phyloP scores from a whole-genome alignment of 2,329 filamentous ascomycete species.

The Diaporthe sp. region DNA sequence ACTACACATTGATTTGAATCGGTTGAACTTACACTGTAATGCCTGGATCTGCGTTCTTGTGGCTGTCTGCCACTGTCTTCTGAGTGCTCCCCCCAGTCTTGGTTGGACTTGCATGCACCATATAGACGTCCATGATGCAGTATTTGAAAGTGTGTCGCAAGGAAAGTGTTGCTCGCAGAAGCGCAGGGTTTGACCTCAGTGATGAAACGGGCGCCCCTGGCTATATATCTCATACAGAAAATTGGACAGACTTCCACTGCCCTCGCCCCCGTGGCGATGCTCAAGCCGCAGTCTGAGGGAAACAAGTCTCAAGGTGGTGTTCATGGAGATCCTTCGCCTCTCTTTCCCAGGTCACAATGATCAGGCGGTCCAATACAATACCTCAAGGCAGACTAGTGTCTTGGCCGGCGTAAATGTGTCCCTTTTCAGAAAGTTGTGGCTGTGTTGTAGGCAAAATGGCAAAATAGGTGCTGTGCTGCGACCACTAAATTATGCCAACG shows the following conservation, averaged over 20 bases:
- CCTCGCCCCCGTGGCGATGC: constrained; percentile 1
- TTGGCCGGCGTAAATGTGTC: background rate
- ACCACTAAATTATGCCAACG: background rate
- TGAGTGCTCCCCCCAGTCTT: background rate
- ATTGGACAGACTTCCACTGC: too few relatives aligned
- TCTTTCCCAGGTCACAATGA: background rate
- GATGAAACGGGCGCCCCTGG: too few relatives aligned
- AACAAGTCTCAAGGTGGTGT: background rate
- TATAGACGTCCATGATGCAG: background rate
- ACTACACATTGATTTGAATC: too few relatives aligned
- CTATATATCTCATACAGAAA: background rate
- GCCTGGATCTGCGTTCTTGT: background rate
- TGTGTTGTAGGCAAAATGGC: background rate
- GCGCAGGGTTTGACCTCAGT: background rate
- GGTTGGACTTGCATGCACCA: background rate
- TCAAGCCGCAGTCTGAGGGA: background rate
- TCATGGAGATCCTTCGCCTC: background rate
- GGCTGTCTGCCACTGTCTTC: background rate
- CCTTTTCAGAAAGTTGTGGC: background rate
- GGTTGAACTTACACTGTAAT: background rate
- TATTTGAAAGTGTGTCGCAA: background rate
- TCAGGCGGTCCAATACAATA: background rate
- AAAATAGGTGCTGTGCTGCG: background rate
- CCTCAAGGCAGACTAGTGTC: background rate
- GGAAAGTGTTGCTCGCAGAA: too few relatives aligned